A percentile compares a stretch with the other conserved stretches of the same genome.
Conservation (phyloP, 805 yeast genomes). For the Lipomyces kockii region DNA sequence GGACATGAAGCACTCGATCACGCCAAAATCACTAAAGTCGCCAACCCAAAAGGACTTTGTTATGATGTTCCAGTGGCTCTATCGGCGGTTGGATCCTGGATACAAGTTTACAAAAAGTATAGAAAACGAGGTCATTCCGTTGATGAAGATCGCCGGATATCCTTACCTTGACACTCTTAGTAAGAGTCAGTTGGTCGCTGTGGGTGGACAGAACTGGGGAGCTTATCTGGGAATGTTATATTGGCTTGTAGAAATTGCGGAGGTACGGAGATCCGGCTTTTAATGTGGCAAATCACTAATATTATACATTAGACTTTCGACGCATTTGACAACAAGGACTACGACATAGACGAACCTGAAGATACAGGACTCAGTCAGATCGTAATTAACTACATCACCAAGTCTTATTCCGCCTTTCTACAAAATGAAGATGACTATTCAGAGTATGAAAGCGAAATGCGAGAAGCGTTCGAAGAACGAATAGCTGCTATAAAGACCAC, state of each 20-base stretch:
- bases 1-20: conserved; percentile 72
- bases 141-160: conserved; percentile 68
- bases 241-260: conserved; percentile 71
- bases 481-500: conserved; percentile 56
- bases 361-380: conserved; percentile 55
- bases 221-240: conserved; percentile 77
- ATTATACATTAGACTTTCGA: conserved; percentile 47
- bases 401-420: conserved; percentile 70
- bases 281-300: background rate
- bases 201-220: conserved; percentile 86
- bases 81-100: conserved; percentile 77
- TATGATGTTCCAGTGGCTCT: conserved; percentile 77
- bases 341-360: conserved; percentile 47
- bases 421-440: conserved; percentile 66
- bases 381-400: conserved; percentile 63
- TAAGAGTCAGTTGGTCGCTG: conserved; percentile 86
- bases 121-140: conserved; percentile 73
- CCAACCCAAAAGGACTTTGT: conserved; percentile 91
- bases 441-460: conserved; percentile 59
- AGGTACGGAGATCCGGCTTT: conserved; percentile 16
- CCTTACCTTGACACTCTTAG: conserved; percentile 82
- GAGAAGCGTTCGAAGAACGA: conserved; percentile 57
- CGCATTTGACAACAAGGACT: conserved; percentile 46
- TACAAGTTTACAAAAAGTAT: conserved; percentile 68
- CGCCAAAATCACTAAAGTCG: conserved; percentile 63